Base-by-base conservation (phyloP, 1,139 yeast species). In the Blastobotrys indianensis region DNA sequence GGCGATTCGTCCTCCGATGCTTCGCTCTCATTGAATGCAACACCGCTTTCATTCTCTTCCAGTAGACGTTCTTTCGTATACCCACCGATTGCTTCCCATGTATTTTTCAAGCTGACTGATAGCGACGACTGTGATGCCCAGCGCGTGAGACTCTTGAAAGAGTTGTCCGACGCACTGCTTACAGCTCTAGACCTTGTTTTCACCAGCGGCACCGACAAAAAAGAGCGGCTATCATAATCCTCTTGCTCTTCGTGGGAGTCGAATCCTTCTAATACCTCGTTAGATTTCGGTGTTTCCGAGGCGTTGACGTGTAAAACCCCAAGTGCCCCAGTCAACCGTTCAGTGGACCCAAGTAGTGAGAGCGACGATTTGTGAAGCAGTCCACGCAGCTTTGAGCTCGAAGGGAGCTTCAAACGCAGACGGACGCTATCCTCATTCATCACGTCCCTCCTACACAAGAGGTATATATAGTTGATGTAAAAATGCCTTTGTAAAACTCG, bases 41-140 rank as follows among this genome's bases (percentile, higher is more conserved):
- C 49, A 1, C 57, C 61, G 1, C 60, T 55, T 40, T 58, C 61
- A 3, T 55, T 42, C n/a, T 53, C 56, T n/a, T 48, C 51, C 3
- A 45, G 31, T 28, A 40, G 39, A 10, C 36, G 20, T 12, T 37
- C 43, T 10, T 37, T 31, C 6, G 36, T 34, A 17, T 37, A 37
- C 33, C 38, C 39, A n/a, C 32, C 40, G 11, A 37, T 8, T 3
- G 32, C 40, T 12, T 37, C 40, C 32, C 32, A 37, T 9, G 40
- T 37, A 17, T 9, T 25, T 23, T 37, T 37, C 8, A 37, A 32
- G 12, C 40, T 28, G 4, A 28, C 32, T 6, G 49, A 46, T 12
- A 36, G 37, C 12, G 58, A 48, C 29, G 51, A 39, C 9, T 44
- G 41, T 13, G 57, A 52, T 1, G 54, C 50, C 52, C 55, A 54